phyloP scores from a whole-genome alignment of 345 rosid species.

The Angophora floribunda region DNA sequence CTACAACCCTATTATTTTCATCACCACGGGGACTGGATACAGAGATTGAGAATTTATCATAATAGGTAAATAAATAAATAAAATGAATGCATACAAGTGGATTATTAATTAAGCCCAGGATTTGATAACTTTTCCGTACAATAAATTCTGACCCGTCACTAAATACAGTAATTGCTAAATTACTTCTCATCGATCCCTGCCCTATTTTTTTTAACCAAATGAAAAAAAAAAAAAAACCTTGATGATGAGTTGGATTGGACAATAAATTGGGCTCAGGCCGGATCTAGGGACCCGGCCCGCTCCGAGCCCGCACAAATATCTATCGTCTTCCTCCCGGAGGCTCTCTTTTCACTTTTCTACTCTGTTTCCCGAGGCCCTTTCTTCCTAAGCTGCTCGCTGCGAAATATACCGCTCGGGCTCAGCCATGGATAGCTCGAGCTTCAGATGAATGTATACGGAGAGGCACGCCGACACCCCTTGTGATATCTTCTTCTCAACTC shows the following conservation, averaged over 20 bases:
- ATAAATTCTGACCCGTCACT: background rate
- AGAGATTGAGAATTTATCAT: accelerated
- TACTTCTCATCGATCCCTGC: background rate
- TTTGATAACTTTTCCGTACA: background rate
- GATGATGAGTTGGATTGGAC: background rate
- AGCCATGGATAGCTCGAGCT: background rate
- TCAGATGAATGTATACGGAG: background rate
- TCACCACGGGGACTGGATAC: background rate
- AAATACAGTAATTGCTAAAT: background rate
- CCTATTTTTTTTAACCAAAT: background rate
- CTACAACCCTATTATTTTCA: background rate
- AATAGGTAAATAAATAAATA: background rate
- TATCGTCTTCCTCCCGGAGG: background rate
- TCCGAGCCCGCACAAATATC: background rate
- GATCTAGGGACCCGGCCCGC: background rate
- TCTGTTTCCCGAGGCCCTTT: background rate
- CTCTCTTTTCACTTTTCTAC: background rate
- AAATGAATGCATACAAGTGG: background rate
- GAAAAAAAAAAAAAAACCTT: background rate
- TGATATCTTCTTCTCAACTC: background rate
- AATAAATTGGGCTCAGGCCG: background rate
- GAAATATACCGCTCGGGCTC: background rate
- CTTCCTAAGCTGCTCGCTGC: background rate
- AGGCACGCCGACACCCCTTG: background rate
- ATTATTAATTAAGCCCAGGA: background rate